phyloP scores from a whole-genome alignment of 1,284 basidiomycete genomes.

The Cutaneotrichosporon daszewskae region DNA sequence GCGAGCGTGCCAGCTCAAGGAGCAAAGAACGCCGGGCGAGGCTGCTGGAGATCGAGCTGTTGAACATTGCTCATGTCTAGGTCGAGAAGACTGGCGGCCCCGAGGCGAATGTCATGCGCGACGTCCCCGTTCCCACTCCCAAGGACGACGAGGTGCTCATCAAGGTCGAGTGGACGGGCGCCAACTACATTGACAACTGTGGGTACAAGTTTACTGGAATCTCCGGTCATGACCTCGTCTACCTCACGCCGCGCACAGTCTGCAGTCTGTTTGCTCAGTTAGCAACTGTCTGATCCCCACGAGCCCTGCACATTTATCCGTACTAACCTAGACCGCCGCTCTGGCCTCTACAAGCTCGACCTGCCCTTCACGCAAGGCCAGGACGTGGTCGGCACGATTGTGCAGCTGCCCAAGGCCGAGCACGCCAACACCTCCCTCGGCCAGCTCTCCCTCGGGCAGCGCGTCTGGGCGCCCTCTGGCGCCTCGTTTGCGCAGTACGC shows the following conservation, averaged over 20 bases:
- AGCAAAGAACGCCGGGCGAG: too few species aligned
- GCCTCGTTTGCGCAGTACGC: constrained; percentile 71
- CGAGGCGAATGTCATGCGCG: constrained; percentile 59
- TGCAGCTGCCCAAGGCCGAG: constrained; percentile 58
- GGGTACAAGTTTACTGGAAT: constrained; percentile 5
- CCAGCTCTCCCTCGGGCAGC: constrained; percentile 49
- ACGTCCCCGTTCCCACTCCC: constrained; percentile 59
- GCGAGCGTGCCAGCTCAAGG: too few species aligned
- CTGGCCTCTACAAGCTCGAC: constrained; percentile 51
- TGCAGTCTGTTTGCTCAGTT: too few species aligned
- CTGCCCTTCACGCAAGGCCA: constrained; percentile 74
- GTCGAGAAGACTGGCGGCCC: constrained; percentile 60
- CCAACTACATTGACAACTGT: constrained; percentile 64
- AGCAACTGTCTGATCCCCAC: too few species aligned
- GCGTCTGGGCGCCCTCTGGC: constrained; percentile 52
- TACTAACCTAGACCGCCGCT: constrained; percentile 34
- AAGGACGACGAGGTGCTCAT: constrained; percentile 66
- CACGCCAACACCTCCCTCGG: constrained; percentile 51
- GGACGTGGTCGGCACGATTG: constrained; percentile 66
- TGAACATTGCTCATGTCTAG: constrained; percentile 7
- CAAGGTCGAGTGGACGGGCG: constrained; percentile 64
- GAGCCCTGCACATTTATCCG: too few species aligned
- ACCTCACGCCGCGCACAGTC: too few species aligned
- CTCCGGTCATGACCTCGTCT: too few species aligned
- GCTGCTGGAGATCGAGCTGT: neutral